Percentiles rank a stretch among this genome's conserved stretches.
phyloP scores from a whole-genome alignment of 2,329 filamentous ascomycete genomes.

The Ceratocystis diversiconidia region DNA sequence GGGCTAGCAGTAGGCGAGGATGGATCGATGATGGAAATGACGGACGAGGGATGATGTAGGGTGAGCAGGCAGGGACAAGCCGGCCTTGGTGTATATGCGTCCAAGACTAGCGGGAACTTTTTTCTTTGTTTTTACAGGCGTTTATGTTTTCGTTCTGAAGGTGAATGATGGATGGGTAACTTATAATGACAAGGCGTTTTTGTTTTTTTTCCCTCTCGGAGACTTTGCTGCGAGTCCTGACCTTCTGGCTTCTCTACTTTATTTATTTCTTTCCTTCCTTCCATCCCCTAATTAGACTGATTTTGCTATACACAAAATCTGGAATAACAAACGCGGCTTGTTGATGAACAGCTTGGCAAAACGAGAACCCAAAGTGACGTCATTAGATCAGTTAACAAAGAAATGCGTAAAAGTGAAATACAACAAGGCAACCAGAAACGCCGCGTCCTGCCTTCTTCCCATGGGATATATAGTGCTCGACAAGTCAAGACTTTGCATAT shows the following conservation, averaged over 20 bases:
- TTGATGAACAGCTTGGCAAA: too few relatives aligned
- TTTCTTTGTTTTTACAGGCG: neutral
- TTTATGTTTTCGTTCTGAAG: neutral
- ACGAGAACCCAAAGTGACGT: neutral
- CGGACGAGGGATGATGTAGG: constrained; percentile 35
- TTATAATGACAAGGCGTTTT: neutral
- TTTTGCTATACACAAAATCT: too few relatives aligned
- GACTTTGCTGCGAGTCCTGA: neutral
- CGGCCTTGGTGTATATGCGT: too few relatives aligned
- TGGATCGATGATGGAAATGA: constrained; percentile 42
- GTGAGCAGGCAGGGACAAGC: neutral
- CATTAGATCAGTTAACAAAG: neutral
- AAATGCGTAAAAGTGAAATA: neutral
- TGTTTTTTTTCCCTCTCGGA: neutral
- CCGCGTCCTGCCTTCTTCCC: neutral
- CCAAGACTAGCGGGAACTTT: too few relatives aligned
- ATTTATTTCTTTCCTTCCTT: neutral
- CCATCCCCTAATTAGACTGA: too few relatives aligned
- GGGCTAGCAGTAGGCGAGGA: constrained; percentile 26
- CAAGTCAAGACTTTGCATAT: neutral
- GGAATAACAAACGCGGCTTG: too few relatives aligned
- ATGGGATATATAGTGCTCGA: neutral
- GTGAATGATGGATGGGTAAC: too few relatives aligned
- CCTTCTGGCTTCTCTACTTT: neutral
- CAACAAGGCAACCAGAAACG: neutral